These are phyloP conservation scores for Lactarius trivialis DNA, from an alignment of 768 basidiomycete genomes.

Conservation along the genomic window DNA sequence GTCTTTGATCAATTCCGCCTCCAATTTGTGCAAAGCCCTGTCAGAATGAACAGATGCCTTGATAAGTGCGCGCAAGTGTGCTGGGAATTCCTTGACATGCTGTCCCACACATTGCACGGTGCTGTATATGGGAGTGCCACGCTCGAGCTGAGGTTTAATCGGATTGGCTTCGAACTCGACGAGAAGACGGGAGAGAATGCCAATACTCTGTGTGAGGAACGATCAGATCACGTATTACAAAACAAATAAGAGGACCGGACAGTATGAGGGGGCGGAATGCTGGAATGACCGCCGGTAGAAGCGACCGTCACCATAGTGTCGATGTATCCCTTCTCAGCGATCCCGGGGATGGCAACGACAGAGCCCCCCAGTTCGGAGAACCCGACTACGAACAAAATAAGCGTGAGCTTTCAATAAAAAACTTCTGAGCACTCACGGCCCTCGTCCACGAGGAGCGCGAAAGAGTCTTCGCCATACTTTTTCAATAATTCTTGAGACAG, in stretches of 20 bases:
- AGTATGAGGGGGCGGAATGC: slow-evolving; percentile 76
- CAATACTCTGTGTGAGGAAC: slow-evolving; percentile 44
- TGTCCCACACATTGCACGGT: slow-evolving; percentile 40
- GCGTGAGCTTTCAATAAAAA: neutral
- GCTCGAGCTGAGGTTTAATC: slow-evolving; percentile 26
- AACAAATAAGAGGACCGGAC: slow-evolving; percentile 31
- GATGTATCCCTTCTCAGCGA: slow-evolving; percentile 69
- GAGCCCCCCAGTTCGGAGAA: slow-evolving; percentile 46
- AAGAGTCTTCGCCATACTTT: slow-evolving; percentile 62
- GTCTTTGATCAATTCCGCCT: slow-evolving; percentile 28
- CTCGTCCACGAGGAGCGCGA: slow-evolving; percentile 83
- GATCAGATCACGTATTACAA: neutral
- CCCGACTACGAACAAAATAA: slow-evolving; percentile 35
- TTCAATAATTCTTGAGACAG: slow-evolving; percentile 44
- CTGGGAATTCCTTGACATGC: slow-evolving; percentile 34
- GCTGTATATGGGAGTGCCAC: slow-evolving; percentile 31
- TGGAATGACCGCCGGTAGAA: slow-evolving; percentile 78
- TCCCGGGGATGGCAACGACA: slow-evolving; percentile 52
- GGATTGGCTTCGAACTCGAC: slow-evolving; percentile 21
- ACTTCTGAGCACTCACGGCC: slow-evolving; percentile 45
- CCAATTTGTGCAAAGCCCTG: slow-evolving; percentile 31
- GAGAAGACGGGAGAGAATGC: slow-evolving; percentile 52
- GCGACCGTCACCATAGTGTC: slow-evolving; percentile 59
- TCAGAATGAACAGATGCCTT: slow-evolving; percentile 28
- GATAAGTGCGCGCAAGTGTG: slow-evolving; percentile 28